phyloP scores from a whole-genome alignment of 208 protist species.

The Entamoeba invadens region DNA sequence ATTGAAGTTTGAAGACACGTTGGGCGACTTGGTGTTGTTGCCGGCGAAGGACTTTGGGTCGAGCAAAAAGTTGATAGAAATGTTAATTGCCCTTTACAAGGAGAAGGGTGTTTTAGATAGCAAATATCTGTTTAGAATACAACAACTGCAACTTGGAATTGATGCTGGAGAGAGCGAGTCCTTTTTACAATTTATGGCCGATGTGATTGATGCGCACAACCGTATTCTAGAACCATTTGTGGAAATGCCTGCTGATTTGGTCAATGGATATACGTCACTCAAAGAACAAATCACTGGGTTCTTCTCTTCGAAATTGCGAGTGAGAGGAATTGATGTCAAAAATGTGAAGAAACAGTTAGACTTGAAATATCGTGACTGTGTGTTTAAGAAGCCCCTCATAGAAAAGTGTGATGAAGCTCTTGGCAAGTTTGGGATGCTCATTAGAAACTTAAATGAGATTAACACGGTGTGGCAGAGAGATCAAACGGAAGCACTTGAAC shows the following conservation, averaged over 20 bases:
- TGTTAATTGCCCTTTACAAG: background rate
- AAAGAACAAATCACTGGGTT: background rate
- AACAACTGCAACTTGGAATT: background rate
- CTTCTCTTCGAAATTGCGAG: background rate
- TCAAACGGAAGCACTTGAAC: background rate
- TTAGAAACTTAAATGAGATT: background rate
- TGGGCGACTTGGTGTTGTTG: background rate
- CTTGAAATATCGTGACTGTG: background rate
- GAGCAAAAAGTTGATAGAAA: background rate
- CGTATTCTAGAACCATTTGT: background rate
- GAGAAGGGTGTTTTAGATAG: background rate
- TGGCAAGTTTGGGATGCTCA: background rate
- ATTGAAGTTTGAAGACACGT: background rate
- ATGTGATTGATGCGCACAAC: background rate
- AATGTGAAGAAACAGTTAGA: background rate
- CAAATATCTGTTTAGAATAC: background rate
- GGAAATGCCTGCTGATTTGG: background rate
- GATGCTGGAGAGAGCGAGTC: background rate
- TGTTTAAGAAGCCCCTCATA: background rate
- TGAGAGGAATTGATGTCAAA: background rate
- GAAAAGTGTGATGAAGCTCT: background rate
- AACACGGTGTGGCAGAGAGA: background rate
- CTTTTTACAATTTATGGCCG: background rate
- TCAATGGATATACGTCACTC: background rate
- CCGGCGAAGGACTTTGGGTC: background rate